Conservation (phyloP, 805 yeast genomes). For the Wickerhamomyces strasburgensis region DNA sequence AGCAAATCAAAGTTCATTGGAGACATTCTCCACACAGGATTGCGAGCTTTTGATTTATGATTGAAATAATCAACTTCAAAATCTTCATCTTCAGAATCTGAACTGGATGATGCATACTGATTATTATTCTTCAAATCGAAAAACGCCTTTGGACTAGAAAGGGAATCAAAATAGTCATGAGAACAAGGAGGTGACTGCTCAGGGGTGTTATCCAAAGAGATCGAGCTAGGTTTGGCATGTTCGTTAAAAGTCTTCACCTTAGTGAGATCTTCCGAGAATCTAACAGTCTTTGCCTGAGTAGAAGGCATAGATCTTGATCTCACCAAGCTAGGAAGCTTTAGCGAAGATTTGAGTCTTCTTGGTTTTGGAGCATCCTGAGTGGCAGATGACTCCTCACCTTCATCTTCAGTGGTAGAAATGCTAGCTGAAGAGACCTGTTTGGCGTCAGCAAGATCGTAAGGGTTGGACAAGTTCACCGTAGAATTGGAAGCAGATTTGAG, state of each 20-base stretch:
- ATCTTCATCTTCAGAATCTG: constrained; percentile 21
- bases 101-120: constrained; percentile 13
- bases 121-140: constrained; percentile 17
- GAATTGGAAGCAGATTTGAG: constrained; percentile 19
- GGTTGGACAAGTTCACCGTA: constrained; percentile 12
- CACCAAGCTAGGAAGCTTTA: constrained; percentile 40
- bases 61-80: constrained; percentile 20
- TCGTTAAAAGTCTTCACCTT: constrained; percentile 63
- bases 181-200: constrained; percentile 17
- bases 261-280: constrained; percentile 58
- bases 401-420: not conserved
- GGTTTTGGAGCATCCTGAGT: constrained; percentile 5
- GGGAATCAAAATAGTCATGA: constrained; percentile 3
- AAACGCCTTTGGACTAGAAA: constrained; percentile 17
- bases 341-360: constrained; percentile 32
- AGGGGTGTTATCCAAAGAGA: constrained; percentile 55
- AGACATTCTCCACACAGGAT: constrained; percentile 18
- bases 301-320: constrained; percentile 46
- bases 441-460: not conserved
- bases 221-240: constrained; percentile 54
- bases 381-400: not conserved
- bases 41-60: constrained; percentile 10
- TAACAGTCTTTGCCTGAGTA: constrained; percentile 43
- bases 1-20: constrained; percentile 17
- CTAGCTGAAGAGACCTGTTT: not conserved